Percentiles rank a stretch among this genome's conserved stretches.
Evolutionary conservation across 352 stramenopile genomes (phyloP).

Genomic region (Blastocystis hominis): DNA sequence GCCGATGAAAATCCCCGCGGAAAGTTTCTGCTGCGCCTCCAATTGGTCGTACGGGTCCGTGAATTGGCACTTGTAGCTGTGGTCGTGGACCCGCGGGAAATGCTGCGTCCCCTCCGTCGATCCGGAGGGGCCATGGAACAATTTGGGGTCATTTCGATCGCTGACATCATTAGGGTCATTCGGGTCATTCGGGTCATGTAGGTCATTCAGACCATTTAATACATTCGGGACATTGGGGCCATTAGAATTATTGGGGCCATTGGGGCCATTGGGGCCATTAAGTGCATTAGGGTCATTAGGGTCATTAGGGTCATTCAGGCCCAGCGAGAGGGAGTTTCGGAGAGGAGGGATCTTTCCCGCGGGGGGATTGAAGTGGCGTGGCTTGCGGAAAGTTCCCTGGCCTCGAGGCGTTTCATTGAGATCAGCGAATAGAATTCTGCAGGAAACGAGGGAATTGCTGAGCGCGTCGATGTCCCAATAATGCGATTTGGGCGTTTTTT

Average conservation of each 20-base stretch:
- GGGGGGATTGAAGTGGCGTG: too few species aligned
- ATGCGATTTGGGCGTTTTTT: background rate
- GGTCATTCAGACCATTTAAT: background rate
- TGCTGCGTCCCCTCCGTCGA: background rate
- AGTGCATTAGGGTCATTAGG: background rate
- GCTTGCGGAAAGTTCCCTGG: too few species aligned
- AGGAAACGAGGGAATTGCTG: background rate
- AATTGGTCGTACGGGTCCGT: constrained; percentile 19
- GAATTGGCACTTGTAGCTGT: constrained; percentile 13
- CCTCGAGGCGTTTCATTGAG: background rate
- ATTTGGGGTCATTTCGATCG: background rate
- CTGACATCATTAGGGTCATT: too few species aligned
- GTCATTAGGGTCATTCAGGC: background rate
- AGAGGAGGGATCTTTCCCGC: too few species aligned
- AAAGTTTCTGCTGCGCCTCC: background rate
- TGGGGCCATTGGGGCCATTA: too few species aligned
- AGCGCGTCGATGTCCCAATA: background rate
- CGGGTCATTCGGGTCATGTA: background rate
- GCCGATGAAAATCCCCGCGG: background rate
- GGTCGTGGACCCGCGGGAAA: background rate
- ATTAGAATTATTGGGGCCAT: background rate
- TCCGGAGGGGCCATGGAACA: background rate
- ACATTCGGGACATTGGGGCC: background rate
- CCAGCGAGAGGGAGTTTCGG: background rate
- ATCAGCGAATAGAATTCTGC: background rate